phyloP scores from a whole-genome alignment of 2,329 filamentous ascomycete species.

The Microcyclospora tardicrescens region DNA sequence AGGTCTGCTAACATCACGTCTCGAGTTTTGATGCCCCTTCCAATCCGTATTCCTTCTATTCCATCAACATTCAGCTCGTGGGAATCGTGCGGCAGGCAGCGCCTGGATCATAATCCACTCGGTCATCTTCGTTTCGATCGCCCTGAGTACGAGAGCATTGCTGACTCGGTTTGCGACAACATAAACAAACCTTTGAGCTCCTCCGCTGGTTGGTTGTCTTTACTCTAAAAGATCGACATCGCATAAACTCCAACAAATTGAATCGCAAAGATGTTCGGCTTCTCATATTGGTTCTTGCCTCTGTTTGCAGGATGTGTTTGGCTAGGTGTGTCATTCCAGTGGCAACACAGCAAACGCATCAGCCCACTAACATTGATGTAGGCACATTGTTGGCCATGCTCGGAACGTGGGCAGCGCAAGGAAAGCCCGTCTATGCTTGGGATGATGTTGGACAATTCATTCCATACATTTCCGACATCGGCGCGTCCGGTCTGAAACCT shows the following conservation, averaged over 20 bases:
- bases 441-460: conserved; percentile 49
- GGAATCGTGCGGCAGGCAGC: no score
- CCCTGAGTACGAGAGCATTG: background rate
- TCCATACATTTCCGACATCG: conserved; percentile 44
- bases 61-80: no score
- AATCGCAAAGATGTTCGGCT: conserved; percentile 22
- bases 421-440: conserved; percentile 45
- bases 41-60: no score
- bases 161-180: background rate
- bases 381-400: conserved; percentile 57
- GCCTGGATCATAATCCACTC: background rate
- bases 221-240: background rate
- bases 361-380: conserved; percentile 12
- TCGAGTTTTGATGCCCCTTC: no score
- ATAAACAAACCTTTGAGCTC: background rate
- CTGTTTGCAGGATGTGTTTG: conserved; percentile 52
- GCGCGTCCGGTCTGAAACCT: conserved; percentile 51
- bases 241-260: no score
- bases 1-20: no score
- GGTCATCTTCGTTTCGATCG: background rate
- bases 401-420: conserved; percentile 52
- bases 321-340: conserved; percentile 31
- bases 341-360: background rate
- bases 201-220: background rate
- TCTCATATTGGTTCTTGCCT: conserved; percentile 51